Evolutionary conservation across 768 basidiomycete species (phyloP).

Genomic region (Lactifluus pinguis): DNA sequence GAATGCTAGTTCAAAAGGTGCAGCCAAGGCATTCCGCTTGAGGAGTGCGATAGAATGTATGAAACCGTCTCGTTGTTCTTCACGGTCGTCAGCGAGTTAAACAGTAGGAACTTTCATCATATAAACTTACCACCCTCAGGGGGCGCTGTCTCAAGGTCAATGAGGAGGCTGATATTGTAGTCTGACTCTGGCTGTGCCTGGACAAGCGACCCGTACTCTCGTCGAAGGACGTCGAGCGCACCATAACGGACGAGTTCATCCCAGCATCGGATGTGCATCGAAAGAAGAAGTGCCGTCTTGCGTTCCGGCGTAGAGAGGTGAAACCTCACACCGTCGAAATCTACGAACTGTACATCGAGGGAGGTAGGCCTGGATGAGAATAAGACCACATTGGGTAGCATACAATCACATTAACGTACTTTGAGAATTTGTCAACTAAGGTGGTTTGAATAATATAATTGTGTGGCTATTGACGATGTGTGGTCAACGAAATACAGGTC

Average conservation of each 20-base stretch:
- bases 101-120: background rate
- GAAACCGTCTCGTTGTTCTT: constrained; percentile 74
- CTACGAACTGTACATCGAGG: constrained; percentile 93
- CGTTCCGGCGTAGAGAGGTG: constrained; percentile 82
- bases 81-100: background rate
- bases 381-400: constrained; percentile 6
- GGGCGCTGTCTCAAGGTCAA: constrained; percentile 84
- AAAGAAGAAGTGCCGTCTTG: constrained; percentile 74
- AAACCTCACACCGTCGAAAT: constrained; percentile 95
- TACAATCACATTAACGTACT: constrained; percentile 40
- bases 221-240: constrained; percentile 63
- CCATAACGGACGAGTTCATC: constrained; percentile 84
- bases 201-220: constrained; percentile 76
- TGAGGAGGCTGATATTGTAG: constrained; percentile 78
- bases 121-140: constrained; percentile 59
- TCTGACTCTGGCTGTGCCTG: constrained; percentile 67
- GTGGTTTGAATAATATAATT: constrained; percentile 92
- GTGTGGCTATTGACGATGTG: constrained; percentile 48
- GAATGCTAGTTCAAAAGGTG: constrained; percentile 90
- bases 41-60: constrained; percentile 75
- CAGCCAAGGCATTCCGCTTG: constrained; percentile 90
- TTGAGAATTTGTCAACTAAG: constrained; percentile 73
- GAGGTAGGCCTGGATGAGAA: constrained; percentile 60
- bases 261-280: constrained; percentile 98
- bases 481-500: background rate